phyloP scores from a whole-genome alignment of 345 rosid genomes.

The Raphanus raphanistrum region DNA sequence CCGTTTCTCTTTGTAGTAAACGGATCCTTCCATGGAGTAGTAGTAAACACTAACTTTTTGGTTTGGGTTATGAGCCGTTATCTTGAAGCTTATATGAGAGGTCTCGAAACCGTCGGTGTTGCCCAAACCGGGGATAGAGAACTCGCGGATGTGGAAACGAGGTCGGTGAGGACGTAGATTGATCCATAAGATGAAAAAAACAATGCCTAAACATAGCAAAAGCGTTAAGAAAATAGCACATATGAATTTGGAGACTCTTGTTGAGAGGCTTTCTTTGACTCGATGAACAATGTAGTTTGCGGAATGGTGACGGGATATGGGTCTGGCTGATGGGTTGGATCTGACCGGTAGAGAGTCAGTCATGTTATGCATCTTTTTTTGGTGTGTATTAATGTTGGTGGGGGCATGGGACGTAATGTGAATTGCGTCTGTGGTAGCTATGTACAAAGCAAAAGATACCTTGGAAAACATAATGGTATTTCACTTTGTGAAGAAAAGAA shows the following conservation, averaged over 20 bases:
- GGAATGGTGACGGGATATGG: constrained; percentile 41
- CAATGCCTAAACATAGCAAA: constrained; percentile 48
- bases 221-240: constrained; percentile 57
- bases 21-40: constrained; percentile 50
- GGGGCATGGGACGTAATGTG: not conserved
- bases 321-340: constrained; percentile 9
- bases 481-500: constrained; percentile 51
- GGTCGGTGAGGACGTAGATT: constrained; percentile 91
- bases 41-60: constrained; percentile 61
- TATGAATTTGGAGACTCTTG: constrained; percentile 56
- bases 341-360: constrained; percentile 31
- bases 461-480: constrained; percentile 22
- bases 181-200: constrained; percentile 69
- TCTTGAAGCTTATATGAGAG: constrained; percentile 55
- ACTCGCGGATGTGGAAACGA: constrained; percentile 48
- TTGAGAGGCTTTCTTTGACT: constrained; percentile 65
- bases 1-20: constrained; percentile 58
- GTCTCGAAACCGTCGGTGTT: constrained; percentile 55
- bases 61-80: constrained; percentile 76
- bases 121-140: constrained; percentile 52
- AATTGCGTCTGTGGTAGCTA: not conserved
- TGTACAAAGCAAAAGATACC: constrained; percentile 30
- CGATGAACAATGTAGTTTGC: constrained; percentile 49
- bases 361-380: constrained; percentile 37
- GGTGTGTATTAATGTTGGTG: too few species aligned